These are phyloP conservation scores for Syzygium jambos DNA, from an alignment of 345 rosid species.

Conservation along the genomic window DNA sequence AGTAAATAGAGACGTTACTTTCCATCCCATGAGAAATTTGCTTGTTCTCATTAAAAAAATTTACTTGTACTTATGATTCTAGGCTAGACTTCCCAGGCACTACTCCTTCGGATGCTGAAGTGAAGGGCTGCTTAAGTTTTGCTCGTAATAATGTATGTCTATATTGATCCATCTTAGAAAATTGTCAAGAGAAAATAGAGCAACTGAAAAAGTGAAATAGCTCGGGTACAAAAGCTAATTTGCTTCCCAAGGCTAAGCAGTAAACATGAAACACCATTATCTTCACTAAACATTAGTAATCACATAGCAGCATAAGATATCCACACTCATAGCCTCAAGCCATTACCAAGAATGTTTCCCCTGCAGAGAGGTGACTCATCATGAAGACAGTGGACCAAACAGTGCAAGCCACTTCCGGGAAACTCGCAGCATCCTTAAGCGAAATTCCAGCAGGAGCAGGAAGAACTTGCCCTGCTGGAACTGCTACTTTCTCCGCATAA, in stretches of 20 bases:
- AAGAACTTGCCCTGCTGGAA: slow-evolving; percentile 63
- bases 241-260: background rate
- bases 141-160: background rate
- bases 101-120: background rate
- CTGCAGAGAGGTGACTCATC: slow-evolving; percentile 53
- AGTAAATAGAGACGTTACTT: background rate
- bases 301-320: background rate
- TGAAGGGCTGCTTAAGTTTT: background rate
- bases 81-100: background rate
- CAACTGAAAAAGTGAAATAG: background rate
- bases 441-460: slow-evolving; percentile 55
- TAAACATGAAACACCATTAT: background rate
- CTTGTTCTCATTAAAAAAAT: background rate
- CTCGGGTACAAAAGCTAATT: background rate
- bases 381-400: slow-evolving; percentile 89
- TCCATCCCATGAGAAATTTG: background rate
- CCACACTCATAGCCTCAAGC: background rate
- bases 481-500: slow-evolving; percentile 75
- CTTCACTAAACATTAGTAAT: background rate
- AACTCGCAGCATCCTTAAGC: slow-evolving; percentile 51
- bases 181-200: background rate
- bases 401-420: slow-evolving; percentile 89
- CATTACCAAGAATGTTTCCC: slow-evolving; percentile 66
- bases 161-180: background rate
- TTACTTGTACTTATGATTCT: background rate